Evolutionary conservation across 2,329 filamentous ascomycete species (phyloP), one percentile per base, ranked within the genome.

Genomic region (Penicillium sp.): DNA sequence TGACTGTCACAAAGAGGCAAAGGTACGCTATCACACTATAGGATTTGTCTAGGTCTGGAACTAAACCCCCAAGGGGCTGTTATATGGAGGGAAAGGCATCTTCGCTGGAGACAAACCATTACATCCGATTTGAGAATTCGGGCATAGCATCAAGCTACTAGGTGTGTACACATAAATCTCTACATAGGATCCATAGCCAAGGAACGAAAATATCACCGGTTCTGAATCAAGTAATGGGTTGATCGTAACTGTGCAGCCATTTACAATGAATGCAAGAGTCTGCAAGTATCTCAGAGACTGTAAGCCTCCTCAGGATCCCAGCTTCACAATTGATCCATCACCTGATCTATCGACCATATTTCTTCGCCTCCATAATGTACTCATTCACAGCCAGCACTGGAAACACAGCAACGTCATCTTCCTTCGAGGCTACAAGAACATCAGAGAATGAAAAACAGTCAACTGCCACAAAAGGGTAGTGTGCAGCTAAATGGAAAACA

Each of bases 401-500:
- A 51, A 35, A 51, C 47, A 50, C 47, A 51, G 28, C 47, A 51
- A 51, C 4, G n/a, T 51, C 47, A 22, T 9, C n/a, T 50, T 30
- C 28, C 4, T 22, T 51, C 47, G 28, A 51, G 28, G 10, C 22
- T 35, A 24, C 35, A 35, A 51, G 47, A 51, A 22, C 28, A 51
- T 51, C 30, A 9, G 28, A 51, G 8, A 51, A 54, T 53, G 33
- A 55, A 58, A 22, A 53, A 54, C 50, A 40, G 19, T 13, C 38
- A 57, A 57, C 56, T 42, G 33, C 40, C 22, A 57, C 59, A 45
- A 10, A 22, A 28, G 53, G 19, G 37, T 44, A 60, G 38, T 38
- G 60, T 63, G 53, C 45, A 60, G 53, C 55, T 59, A 64, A 40
- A 61, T 47, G 50, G 49, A 65, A 42, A 61, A 54, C 53, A 54